A percentile compares a stretch with the other conserved stretches of the same genome.
Conservation (phyloP, 2,329 filamentous ascomycete species). For the Mariannaea sp. region DNA sequence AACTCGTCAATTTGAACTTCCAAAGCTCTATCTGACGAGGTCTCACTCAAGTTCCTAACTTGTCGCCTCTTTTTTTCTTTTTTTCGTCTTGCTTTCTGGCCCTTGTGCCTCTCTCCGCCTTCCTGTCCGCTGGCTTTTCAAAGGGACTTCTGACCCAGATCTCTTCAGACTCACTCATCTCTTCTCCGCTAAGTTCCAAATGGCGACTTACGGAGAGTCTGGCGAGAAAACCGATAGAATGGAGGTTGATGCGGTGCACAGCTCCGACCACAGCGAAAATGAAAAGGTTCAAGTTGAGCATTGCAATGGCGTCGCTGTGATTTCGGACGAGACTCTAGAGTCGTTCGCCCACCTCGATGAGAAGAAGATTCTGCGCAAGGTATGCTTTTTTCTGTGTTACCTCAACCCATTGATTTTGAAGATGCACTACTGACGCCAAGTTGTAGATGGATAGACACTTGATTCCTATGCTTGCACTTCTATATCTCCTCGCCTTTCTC, state of each 20-base stretch:
- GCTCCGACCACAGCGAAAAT: conserved; percentile 6
- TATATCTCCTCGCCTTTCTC: conserved; percentile 72
- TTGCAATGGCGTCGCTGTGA: conserved; percentile 21
- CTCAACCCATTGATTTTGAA: fast-evolving
- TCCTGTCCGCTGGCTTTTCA: too few species aligned
- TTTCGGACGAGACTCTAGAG: conserved; percentile 28
- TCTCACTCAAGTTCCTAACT: background rate
- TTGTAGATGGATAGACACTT: conserved; percentile 55
- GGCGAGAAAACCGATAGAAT: conserved; percentile 30
- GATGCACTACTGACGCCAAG: conserved; percentile 15
- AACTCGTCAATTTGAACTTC: background rate
- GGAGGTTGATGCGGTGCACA: conserved; percentile 30
- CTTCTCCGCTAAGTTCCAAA: conserved; percentile 3
- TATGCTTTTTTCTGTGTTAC: conserved; percentile 24
- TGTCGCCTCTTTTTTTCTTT: too few species aligned
- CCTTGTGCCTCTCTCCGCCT: too few species aligned
- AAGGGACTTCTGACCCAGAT: too few species aligned
- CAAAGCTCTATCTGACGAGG: background rate
- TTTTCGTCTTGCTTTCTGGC: too few species aligned
- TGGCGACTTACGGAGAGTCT: conserved; percentile 23
- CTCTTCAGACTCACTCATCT: too few species aligned
- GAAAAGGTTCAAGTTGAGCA: conserved; percentile 16
- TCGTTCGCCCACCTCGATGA: conserved; percentile 46
- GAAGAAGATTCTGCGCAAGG: conserved; percentile 63
- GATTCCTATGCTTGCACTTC: conserved; percentile 66